Evolutionary conservation across 345 rosid genomes (phyloP).

Genomic region (Carallia pectinifolia): DNA sequence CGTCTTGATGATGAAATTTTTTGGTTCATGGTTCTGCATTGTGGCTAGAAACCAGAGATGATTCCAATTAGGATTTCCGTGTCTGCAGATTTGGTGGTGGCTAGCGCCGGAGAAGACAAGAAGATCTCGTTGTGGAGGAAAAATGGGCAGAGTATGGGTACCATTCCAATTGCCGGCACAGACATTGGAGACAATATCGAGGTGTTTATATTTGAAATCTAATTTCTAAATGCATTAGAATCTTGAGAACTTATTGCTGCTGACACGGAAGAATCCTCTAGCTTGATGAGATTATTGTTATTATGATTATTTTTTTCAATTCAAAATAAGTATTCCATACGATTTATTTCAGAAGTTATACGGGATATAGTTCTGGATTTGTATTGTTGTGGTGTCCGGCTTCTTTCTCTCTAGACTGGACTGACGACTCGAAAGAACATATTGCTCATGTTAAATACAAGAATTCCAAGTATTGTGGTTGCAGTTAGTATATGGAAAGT

Average conservation of each 20-base stretch:
- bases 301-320: not conserved
- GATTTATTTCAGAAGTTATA: too few species aligned
- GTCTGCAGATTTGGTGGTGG: slow-evolving; percentile 84
- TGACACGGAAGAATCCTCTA: not conserved
- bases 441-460: too few species aligned
- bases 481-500: too few species aligned
- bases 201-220: slow-evolving; percentile 34
- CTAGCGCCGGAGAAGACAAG: slow-evolving; percentile 95
- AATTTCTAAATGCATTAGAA: not conserved
- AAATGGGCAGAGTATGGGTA: slow-evolving; percentile 80
- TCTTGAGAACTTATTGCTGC: not conserved
- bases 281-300: not conserved
- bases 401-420: too few species aligned
- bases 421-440: too few species aligned
- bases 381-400: too few species aligned
- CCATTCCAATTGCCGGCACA: slow-evolving; percentile 64
- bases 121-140: slow-evolving; percentile 84
- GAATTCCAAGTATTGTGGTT: too few species aligned
- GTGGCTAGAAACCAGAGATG: not conserved
- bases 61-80: not conserved
- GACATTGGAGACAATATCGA: slow-evolving; percentile 72
- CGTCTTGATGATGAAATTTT: too few species aligned
- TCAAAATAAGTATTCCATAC: too few species aligned
- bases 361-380: too few species aligned
- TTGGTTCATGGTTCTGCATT: too few species aligned